Percentiles rank a stretch among this genome's conserved stretches.
Conservation (phyloP, 2,329 filamentous ascomycete species). For the Tolypocladium tundrense region DNA sequence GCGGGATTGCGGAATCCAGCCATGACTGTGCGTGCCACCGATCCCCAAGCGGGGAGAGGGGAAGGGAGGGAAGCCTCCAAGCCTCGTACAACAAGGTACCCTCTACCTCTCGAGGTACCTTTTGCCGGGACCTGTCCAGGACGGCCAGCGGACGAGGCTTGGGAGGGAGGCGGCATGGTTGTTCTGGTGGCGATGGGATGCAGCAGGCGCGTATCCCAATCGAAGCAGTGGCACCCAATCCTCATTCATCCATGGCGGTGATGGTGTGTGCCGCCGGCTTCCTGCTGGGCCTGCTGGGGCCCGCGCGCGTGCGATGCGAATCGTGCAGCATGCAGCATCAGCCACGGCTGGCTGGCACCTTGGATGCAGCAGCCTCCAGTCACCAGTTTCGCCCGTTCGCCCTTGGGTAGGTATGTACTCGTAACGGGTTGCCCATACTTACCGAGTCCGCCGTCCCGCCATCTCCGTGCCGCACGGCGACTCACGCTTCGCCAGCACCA, state of each 20-base stretch:
- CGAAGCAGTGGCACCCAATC: not conserved
- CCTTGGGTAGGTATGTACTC: not conserved
- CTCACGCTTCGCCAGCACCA: not conserved
- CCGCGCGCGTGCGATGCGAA: not conserved
- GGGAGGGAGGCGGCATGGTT: not conserved
- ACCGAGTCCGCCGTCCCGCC: not conserved
- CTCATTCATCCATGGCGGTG: not conserved
- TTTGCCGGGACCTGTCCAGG: not conserved
- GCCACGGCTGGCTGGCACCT: not conserved
- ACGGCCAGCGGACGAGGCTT: not conserved
- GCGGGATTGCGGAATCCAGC: not conserved
- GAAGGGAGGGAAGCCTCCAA: not conserved
- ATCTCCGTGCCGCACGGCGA: not conserved
- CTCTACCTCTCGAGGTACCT: not conserved
- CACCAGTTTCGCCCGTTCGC: not conserved
- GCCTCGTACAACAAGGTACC: not conserved
- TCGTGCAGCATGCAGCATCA: slow-evolving; percentile 1
- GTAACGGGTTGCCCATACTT: not conserved
- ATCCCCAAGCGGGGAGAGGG: not conserved
- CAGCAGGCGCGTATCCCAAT: not conserved
- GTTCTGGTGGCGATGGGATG: not conserved
- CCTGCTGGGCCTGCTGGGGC: not conserved
- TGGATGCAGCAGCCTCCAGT: not conserved
- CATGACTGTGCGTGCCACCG: not conserved
- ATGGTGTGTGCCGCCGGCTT: not conserved